These are phyloP conservation scores for Phytopythium kandeliae DNA, from an alignment of 352 stramenopile genomes.

Conservation along the genomic window DNA sequence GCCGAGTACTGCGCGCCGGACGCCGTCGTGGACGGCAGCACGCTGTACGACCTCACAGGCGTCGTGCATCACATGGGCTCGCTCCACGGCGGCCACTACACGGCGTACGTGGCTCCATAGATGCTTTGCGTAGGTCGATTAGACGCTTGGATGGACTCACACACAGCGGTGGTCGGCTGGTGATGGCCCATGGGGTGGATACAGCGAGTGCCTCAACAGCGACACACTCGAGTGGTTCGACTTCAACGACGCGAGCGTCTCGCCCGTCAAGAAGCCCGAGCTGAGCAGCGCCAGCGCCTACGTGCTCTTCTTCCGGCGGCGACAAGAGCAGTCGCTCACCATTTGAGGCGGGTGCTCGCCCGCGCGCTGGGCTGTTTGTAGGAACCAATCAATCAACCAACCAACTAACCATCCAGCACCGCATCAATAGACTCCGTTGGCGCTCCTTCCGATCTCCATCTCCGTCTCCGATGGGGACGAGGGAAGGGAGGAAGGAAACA, in stretches of 20 bases:
- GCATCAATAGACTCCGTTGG: too few species aligned
- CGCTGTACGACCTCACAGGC: constrained; percentile 69
- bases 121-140: too few species aligned
- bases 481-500: too few species aligned
- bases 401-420: too few species aligned
- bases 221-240: constrained; percentile 74
- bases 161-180: too few species aligned
- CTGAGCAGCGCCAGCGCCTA: constrained; percentile 62
- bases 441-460: too few species aligned
- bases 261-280: constrained; percentile 56
- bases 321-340: constrained; percentile 51
- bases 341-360: constrained; percentile 23
- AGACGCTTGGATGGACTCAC: too few species aligned
- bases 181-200: too few species aligned
- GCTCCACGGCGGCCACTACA: constrained; percentile 82
- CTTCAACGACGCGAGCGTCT: constrained; percentile 75
- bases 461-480: too few species aligned
- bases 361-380: too few species aligned
- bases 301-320: constrained; percentile 73
- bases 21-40: constrained; percentile 59
- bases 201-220: constrained; percentile 60
- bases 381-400: too few species aligned
- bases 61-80: constrained; percentile 78
- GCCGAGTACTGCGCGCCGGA: constrained; percentile 62
- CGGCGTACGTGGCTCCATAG: constrained; percentile 28